Base-by-base conservation (phyloP, 2,329 filamentous ascomycete genomes). In the Colletotrichum filicis region DNA sequence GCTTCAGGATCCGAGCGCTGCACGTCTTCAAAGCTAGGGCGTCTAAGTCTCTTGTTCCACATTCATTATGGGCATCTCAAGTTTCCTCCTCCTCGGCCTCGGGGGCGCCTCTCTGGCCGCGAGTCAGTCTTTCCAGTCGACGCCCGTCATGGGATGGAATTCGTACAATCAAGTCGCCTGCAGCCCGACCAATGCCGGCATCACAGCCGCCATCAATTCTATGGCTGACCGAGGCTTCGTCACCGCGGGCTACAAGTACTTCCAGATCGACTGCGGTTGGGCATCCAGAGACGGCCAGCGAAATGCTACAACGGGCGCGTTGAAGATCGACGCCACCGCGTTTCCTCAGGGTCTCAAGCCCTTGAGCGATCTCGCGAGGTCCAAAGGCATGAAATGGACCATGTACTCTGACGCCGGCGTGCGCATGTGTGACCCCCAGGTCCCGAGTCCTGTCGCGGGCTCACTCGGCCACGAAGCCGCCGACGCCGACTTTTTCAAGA, bases 401-500 rank as follows among this genome's bases (percentile, higher is more conserved):
- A 49, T 49, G 42, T 49, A 49, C 42, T 49, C 42, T 3, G 42
- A 49, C 7, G 42, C 42, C 7, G 42, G 42, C 42, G 42, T 49
- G 16, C 42, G 42, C 42, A 49, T 49, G 42, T 49, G 42, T 19
- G 42, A 49, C 42, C 0, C 19, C 1, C 42, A n/a, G 42, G 42
- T 49, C 19, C 42, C 42, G 3, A 49, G 42, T 49, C 42, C 42
- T 19, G 63, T 58, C 3, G 9, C 24, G 1, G 63, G 63, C 32
- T 66, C 63, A 5, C 63, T 66, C 12, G 63, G 63, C 1, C 53
- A 42, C 24, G 63, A 66, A 57, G 63, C 53, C 35, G 63, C 42
- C 12, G 63, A 66, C 12, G 63, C 63, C 14, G 63, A 66, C 24
- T 66, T 66, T 53, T 66, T 66, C 63, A 66, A 66, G 32, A 66